Base-by-base conservation (phyloP, 495 filamentous ascomycete species). In the Lentithecium fluviatile region DNA sequence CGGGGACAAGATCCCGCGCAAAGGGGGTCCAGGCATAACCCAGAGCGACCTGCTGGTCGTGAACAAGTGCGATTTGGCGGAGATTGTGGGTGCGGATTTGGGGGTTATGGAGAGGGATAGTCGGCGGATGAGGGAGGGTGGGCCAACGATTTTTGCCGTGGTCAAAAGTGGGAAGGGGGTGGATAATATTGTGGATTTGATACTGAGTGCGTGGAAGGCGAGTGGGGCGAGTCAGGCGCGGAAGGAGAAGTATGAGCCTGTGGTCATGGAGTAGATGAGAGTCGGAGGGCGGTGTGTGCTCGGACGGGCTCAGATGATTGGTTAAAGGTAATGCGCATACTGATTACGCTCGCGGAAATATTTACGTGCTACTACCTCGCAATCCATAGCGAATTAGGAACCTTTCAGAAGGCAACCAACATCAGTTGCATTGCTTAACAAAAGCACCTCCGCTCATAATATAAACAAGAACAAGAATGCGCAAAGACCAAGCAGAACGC, bases 1-100 rank as follows among this genome's bases (percentile, higher is more conserved):
- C n/a, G 94, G 94, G 2, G 94, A 98, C 71, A 98, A 98, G 78
- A 86, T 98, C 46, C 94, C 94, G 0, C 77, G 95, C 7, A 98
- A 98, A 78, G 94, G 95, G 21, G 94, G 94, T 5, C 94, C 94
- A 8, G 95, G 94, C 0, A 98, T 98, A 67, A 98, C 94, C 38
- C 91, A 96, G 73, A 89, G 85, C 47, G 94, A 98, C 72, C 70
- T 97, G 73, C 71, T 98, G 57, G 82, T 98, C 3, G 88, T 98
- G 8, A 98, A 98, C 71, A 98, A 98, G 84, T 92, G 89, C 40
- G 94, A 98, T 75, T 75, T 98, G 65, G 94, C 94, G 1, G 87
- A 92, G 77, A 83, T 88, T 26, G 87, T 98, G 24, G 94, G 94
- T 15, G 94, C 94, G 12, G 94, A 98, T 76, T 66, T 97, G 69